Percentiles rank a stretch among this genome's conserved stretches.
Evolutionary conservation across 1,284 basidiomycete species (phyloP).

Genomic region (Testicularia cyperi): DNA sequence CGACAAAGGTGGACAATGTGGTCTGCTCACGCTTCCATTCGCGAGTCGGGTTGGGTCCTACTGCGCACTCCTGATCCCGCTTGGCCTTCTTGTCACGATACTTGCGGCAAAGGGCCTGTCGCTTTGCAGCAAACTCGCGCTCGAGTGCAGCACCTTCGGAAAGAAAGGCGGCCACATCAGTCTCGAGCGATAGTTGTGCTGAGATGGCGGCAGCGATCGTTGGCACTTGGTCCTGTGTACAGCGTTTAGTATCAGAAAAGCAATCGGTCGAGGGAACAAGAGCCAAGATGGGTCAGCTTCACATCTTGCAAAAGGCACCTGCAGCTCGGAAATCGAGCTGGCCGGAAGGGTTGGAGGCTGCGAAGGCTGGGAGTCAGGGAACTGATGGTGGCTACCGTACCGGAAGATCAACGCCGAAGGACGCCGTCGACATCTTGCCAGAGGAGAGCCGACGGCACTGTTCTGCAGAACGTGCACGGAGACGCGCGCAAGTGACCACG

Average conservation of each 20-base stretch:
- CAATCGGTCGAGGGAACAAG: not conserved
- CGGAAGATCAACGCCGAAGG: too few relatives aligned
- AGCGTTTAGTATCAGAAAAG: too few relatives aligned
- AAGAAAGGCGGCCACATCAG: slow-evolving; percentile 32
- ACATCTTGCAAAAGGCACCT: too few relatives aligned
- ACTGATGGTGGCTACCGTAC: too few relatives aligned
- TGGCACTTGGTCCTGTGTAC: slow-evolving; percentile 31
- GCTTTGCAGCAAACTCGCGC: slow-evolving; percentile 39
- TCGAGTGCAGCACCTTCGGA: slow-evolving; percentile 43
- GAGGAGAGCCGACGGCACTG: too few relatives aligned
- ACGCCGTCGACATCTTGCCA: too few relatives aligned
- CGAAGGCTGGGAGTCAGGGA: too few relatives aligned
- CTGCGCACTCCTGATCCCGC: slow-evolving; percentile 30
- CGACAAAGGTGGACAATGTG: slow-evolving; percentile 15
- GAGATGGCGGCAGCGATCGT: slow-evolving; percentile 26
- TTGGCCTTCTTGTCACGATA: slow-evolving; percentile 32
- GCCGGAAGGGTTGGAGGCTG: too few relatives aligned
- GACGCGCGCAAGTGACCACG: too few relatives aligned
- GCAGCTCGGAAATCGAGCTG: too few relatives aligned
- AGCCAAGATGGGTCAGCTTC: not conserved
- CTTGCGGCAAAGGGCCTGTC: slow-evolving; percentile 35
- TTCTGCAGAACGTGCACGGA: too few relatives aligned
- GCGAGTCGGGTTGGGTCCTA: slow-evolving; percentile 31
- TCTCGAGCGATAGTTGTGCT: slow-evolving; percentile 29
- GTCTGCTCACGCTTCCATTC: slow-evolving; percentile 35